These are phyloP conservation scores for Actinomucor elegans DNA, from an alignment of 371 early-diverging fungal genomes.

Conservation along the genomic window DNA sequence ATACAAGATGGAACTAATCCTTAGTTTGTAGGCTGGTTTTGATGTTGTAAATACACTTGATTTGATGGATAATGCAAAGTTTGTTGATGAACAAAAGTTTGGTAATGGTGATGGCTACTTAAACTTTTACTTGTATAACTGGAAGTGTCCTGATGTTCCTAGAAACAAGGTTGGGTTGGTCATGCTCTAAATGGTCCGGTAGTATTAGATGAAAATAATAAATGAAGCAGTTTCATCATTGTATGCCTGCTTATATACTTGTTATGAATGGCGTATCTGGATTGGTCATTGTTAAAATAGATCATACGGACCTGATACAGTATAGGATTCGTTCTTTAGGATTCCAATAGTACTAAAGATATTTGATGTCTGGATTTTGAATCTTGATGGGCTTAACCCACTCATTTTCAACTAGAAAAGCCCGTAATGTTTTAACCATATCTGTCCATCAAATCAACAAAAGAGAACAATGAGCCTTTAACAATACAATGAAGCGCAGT, in stretches of 20 bases:
- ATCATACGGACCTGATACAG: too few relatives aligned
- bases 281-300: too few relatives aligned
- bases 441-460: too few relatives aligned
- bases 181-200: slow-evolving; percentile 64
- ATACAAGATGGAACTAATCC: not conserved
- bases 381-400: too few relatives aligned
- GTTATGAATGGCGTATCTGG: too few relatives aligned
- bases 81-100: slow-evolving; percentile 84
- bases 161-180: slow-evolving; percentile 82
- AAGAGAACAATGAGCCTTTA: too few relatives aligned
- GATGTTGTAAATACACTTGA: slow-evolving; percentile 95
- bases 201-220: not conserved
- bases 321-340: not conserved
- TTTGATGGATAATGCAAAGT: slow-evolving; percentile 78
- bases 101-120: slow-evolving; percentile 91
- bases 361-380: too few relatives aligned
- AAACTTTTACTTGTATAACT: slow-evolving; percentile 96
- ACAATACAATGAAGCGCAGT: too few relatives aligned
- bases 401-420: too few relatives aligned
- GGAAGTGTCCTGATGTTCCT: slow-evolving; percentile 71
- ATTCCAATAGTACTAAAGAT: not conserved
- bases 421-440: too few relatives aligned
- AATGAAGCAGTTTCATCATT: not conserved
- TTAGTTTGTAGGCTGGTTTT: slow-evolving; percentile 47
- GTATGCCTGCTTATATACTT: too few relatives aligned